phyloP scores from a whole-genome alignment of 805 yeast genomes.

The Yarrowia sp. region DNA sequence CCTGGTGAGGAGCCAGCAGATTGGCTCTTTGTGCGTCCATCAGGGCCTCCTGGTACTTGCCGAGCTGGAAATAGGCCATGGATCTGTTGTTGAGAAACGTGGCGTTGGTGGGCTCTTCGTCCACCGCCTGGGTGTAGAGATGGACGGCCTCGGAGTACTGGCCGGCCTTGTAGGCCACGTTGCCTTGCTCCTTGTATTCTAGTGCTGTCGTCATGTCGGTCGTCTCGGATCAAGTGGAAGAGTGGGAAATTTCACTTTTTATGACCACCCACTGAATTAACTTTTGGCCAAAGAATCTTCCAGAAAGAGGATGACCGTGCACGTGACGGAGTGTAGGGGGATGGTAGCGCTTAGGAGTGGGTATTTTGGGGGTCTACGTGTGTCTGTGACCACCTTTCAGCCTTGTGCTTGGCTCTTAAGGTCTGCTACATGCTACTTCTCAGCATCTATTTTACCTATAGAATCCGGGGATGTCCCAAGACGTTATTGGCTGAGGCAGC shows the following conservation, averaged over 20 bases:
- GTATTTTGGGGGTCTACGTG: too few species aligned
- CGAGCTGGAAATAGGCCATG: constrained; percentile 42
- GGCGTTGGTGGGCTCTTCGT: constrained; percentile 40
- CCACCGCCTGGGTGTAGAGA: constrained; percentile 41
- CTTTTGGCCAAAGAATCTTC: constrained; percentile 19
- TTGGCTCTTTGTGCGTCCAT: constrained; percentile 39
- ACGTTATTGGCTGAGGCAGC: not conserved
- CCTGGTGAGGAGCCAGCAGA: constrained; percentile 36
- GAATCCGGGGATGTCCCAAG: constrained; percentile 13
- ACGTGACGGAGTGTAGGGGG: not conserved
- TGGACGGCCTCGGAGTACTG: constrained; percentile 38
- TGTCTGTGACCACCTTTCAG: too few species aligned
- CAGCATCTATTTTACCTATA: not conserved
- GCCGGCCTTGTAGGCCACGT: constrained; percentile 41
- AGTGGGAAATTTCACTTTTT: constrained; percentile 24
- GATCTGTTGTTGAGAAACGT: constrained; percentile 42
- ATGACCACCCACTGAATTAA: not conserved
- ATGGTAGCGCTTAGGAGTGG: too few species aligned
- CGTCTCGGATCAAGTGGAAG: not conserved
- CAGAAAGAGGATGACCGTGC: not conserved
- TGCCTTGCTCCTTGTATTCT: constrained; percentile 41
- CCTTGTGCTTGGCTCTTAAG: too few species aligned
- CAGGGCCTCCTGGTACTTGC: constrained; percentile 39
- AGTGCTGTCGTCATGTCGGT: constrained; percentile 16
- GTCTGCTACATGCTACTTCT: too few species aligned